These are phyloP conservation scores for Hypoxylon perforatum DNA, from an alignment of 495 filamentous ascomycete genomes.

Conservation along the genomic window DNA sequence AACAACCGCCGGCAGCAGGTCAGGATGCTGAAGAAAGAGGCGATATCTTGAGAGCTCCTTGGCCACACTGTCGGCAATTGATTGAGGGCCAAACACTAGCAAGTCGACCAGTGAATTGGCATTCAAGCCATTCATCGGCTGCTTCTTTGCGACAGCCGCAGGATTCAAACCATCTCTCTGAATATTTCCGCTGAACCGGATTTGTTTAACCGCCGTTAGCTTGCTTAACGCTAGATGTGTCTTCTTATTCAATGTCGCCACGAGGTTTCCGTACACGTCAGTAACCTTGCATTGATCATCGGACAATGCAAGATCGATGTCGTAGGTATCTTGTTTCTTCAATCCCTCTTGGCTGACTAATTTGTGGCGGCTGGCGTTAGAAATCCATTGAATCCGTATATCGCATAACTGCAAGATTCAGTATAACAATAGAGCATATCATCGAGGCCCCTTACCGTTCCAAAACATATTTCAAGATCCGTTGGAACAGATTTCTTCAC, in stretches of 20 bases:
- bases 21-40: constrained; percentile 22
- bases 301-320: neutral
- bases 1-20: neutral
- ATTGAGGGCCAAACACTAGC: constrained; percentile 9
- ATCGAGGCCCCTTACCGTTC: neutral
- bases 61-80: constrained; percentile 8
- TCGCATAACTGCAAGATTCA: constrained; percentile 6
- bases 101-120: neutral
- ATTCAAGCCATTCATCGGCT: neutral
- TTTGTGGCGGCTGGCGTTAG: neutral
- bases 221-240: neutral
- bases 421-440: neutral
- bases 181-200: neutral
- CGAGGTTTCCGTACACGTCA: neutral
- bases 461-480: neutral
- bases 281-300: neutral
- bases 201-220: neutral
- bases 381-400: constrained; percentile 1
- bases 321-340: neutral
- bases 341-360: neutral
- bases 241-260: constrained; percentile 1
- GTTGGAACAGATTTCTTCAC: no score
- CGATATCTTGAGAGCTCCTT: constrained; percentile 11
- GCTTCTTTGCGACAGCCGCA: no score
- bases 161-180: no score